These are phyloP conservation scores for Thermochaetoides thermophila DNA, from an alignment of 495 filamentous ascomycete genomes.

Conservation along the genomic window DNA sequence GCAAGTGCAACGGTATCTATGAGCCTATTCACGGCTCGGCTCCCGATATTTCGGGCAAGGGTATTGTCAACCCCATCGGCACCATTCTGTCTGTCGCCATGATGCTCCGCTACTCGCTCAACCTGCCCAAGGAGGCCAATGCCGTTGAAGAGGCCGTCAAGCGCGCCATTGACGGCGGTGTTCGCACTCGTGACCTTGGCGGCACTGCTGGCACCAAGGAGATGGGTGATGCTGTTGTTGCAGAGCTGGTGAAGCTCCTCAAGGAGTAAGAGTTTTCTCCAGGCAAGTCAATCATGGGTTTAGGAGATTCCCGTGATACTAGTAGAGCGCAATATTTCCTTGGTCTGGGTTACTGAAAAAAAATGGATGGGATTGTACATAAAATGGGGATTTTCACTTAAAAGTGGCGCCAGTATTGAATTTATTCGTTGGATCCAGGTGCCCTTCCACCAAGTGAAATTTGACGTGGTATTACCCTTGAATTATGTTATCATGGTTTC, in stretches of 20 bases:
- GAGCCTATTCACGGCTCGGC: constrained; percentile 90
- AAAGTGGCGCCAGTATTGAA: too few species aligned
- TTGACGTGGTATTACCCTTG: too few species aligned
- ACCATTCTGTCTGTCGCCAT: constrained; percentile 79
- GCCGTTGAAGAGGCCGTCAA: constrained; percentile 71
- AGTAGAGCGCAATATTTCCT: too few species aligned
- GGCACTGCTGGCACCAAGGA: constrained; percentile 57
- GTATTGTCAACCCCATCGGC: constrained; percentile 74
- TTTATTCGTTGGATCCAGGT: too few species aligned
- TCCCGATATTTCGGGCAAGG: constrained; percentile 69
- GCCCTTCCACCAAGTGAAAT: too few species aligned
- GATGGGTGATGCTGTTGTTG: constrained; percentile 68
- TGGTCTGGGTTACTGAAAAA: too few species aligned
- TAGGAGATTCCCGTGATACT: too few species aligned
- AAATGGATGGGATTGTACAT: too few species aligned
- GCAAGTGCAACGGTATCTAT: constrained; percentile 73
- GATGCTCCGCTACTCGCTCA: constrained; percentile 83
- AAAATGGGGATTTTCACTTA: too few species aligned
- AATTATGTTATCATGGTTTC: too few species aligned
- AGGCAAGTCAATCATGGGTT: too few species aligned
- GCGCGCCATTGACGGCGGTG: constrained; percentile 55
- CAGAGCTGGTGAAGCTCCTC: constrained; percentile 46
- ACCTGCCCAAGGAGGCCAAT: constrained; percentile 54
- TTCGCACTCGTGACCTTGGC: constrained; percentile 67
- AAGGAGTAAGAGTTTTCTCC: constrained; percentile 11